These are phyloP conservation scores for Alternaria gansuensis DNA, from an alignment of 2,329 filamentous ascomycete species.

Conservation along the genomic window DNA sequence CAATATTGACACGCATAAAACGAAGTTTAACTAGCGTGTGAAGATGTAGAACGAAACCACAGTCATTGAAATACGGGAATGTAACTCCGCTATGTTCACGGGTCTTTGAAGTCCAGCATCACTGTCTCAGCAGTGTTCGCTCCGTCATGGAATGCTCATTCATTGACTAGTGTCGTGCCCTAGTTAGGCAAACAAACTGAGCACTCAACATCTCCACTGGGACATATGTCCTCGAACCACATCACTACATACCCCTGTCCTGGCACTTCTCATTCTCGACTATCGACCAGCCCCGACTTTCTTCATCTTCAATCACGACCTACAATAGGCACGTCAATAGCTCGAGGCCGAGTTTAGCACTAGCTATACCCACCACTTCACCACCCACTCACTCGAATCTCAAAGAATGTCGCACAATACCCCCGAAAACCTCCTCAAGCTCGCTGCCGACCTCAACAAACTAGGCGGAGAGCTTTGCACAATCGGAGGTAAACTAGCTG, in stretches of 20 bases:
- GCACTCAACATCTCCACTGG: not conserved
- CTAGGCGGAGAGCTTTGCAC: conserved; percentile 26
- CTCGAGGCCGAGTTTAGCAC: not conserved
- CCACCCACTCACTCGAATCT: not conserved
- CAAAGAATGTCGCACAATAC: conserved; percentile 26
- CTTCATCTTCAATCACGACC: not conserved
- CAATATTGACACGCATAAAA: not conserved
- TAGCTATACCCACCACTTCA: not conserved
- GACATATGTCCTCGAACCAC: not conserved
- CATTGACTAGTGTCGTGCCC: not conserved
- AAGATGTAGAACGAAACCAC: not conserved
- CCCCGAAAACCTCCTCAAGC: conserved; percentile 33
- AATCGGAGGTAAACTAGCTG: conserved; percentile 27
- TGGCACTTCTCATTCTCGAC: not conserved
- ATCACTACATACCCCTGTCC: not conserved
- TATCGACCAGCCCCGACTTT: not conserved
- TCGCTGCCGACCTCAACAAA: conserved; percentile 32
- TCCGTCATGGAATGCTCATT: not conserved
- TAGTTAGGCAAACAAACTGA: not conserved
- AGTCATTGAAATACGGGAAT: not conserved
- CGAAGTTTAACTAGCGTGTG: not conserved
- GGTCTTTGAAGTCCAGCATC: not conserved
- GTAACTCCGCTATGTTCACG: not conserved
- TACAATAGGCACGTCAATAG: not conserved
- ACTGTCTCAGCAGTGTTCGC: not conserved